Evolutionary conservation across 768 basidiomycete species (phyloP), one percentile per base, ranked within the genome.

Genomic region (Ramaria sp.): DNA sequence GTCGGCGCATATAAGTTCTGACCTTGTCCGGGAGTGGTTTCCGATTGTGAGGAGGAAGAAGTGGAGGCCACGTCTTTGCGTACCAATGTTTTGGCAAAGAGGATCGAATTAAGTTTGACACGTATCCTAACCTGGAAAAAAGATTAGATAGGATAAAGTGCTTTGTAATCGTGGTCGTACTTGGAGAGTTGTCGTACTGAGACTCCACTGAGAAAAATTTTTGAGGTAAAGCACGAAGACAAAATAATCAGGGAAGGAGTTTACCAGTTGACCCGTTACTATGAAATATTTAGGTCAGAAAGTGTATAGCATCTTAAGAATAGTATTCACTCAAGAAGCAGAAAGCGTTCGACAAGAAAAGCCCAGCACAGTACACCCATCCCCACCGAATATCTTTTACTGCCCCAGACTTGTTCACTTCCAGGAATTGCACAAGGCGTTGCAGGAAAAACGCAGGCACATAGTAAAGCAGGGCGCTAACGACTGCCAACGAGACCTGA

Each of bases 51-150:
- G 25, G 54, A 45, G n/a, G 55, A 48, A 16, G 61, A 56, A 16
- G 60, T 56, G 13, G 64, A 85, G 0, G 87, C 88, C 24, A 86
- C 71, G 59, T 91, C 87, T 67, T 94, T 93, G 45, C 90, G 79
- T 13, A 88, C 78, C 15, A 93, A 77, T 0, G 88, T 92, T 69
- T 94, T 94, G 18, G 81, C 79, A 64, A 87, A 93, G 4, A 94
- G 72, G 52, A 83, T 76, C n/a, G 87, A 82, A 68, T 91, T 91
- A 45, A 94, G 72, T 62, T 92, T 87, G 32, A 84, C 74, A 47
- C 78, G 78, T 27, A 92, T 65, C 28, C 82, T 76, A 48, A 81
- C 79, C 69, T 89, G 84, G 27, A n/a, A 92, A 66, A 3, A 72
- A 76, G 1, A 84, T 86, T 0, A 80, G 83, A 82, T 9, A 34